Conservation (phyloP, 169 alveolate species). For the Cryptosporidium parvum region DNA sequence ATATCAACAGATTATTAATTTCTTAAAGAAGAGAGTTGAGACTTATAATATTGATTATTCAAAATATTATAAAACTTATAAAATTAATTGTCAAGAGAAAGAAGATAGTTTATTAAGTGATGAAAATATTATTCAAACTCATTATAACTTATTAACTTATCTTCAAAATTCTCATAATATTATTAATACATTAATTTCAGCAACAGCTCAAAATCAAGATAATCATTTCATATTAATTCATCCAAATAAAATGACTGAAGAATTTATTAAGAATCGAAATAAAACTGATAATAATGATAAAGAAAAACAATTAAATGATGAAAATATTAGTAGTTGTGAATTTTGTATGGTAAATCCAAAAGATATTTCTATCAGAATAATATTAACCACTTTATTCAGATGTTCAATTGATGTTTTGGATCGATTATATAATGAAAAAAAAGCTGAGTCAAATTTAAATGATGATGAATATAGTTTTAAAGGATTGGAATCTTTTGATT, state of each 20-base stretch:
- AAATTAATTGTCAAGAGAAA: background rate
- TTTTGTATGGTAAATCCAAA: conserved; percentile 34
- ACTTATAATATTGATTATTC: conserved; percentile 1
- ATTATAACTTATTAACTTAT: conserved; percentile 13
- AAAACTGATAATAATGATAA: background rate
- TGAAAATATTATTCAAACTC: background rate
- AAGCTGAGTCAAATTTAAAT: background rate
- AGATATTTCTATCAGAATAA: conserved; percentile 24
- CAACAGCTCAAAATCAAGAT: background rate
- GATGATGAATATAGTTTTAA: background rate
- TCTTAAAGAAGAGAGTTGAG: conserved; percentile 34
- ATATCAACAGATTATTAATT: conserved; percentile 44
- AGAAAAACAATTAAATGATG: background rate
- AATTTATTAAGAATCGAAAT: background rate
- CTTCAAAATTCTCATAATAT: conserved; percentile 39
- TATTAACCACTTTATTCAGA: conserved; percentile 7
- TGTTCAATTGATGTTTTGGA: conserved; percentile 33
- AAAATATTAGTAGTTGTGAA: conserved; percentile 5
- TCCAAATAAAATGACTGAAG: background rate
- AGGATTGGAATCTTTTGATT: background rate
- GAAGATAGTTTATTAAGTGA: background rate
- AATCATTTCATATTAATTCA: conserved; percentile 23
- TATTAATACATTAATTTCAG: conserved; percentile 9
- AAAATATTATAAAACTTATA: background rate
- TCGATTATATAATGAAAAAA: conserved; percentile 11